Conservation (phyloP, 129 eudicot species). For the Chrysanthemum seticuspe region DNA sequence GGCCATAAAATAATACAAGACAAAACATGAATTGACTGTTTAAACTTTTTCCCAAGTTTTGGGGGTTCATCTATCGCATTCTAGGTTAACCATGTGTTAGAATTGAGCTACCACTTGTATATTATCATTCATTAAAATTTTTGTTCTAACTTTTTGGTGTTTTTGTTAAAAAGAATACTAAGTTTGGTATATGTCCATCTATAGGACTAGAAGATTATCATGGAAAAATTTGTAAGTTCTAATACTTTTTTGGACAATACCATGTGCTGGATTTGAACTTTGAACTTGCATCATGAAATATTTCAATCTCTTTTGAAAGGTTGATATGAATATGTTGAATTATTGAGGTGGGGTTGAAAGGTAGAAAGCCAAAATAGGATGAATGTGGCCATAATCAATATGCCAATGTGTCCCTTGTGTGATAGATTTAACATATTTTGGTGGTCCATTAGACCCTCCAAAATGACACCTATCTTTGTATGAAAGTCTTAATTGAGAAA, state of each 20-base stretch:
- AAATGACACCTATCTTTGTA: constrained; percentile 32
- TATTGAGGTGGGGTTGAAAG: constrained; percentile 33
- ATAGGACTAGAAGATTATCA: not conserved
- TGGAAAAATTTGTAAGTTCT: too few relatives aligned
- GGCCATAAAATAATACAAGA: not conserved
- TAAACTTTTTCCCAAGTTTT: not conserved
- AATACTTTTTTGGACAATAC: too few relatives aligned
- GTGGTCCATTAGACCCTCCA: constrained; percentile 43
- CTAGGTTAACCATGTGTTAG: not conserved
- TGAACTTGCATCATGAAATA: not conserved
- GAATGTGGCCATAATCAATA: constrained; percentile 50
- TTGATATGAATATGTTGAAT: constrained; percentile 23
- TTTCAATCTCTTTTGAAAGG: not conserved
- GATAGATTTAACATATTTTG: constrained; percentile 19
- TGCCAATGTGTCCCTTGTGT: constrained; percentile 28
- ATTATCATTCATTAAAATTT: too few relatives aligned
- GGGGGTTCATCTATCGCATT: not conserved
- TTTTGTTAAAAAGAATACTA: too few relatives aligned
- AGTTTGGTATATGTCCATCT: too few relatives aligned
- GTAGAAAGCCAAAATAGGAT: constrained; percentile 31
- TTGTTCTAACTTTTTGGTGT: too few relatives aligned
- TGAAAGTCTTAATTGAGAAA: constrained; percentile 31
- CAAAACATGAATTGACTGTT: constrained; percentile 18
- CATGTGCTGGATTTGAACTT: not conserved
- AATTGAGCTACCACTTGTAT: too few relatives aligned